These are phyloP conservation scores for Aspergillus ruber DNA, from an alignment of 2,329 filamentous ascomycete species.

Conservation along the genomic window DNA sequence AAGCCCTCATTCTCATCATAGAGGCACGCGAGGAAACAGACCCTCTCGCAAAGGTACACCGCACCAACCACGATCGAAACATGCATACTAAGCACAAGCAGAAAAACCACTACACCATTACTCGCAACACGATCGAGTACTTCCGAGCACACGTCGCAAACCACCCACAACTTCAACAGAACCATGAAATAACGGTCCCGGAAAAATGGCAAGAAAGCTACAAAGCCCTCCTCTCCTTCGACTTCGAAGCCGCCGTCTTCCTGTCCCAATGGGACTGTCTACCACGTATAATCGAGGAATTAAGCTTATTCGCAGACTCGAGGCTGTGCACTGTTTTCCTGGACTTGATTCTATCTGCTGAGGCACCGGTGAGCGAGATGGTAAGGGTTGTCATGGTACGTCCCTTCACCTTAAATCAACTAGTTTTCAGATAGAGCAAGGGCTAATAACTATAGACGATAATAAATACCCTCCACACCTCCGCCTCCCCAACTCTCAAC, in stretches of 20 bases:
- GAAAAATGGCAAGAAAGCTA: conserved; percentile 57
- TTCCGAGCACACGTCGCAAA: conserved; percentile 46
- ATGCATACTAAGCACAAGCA: conserved; percentile 23
- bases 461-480: conserved; percentile 57
- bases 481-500: conserved; percentile 43
- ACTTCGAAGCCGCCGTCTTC: conserved; percentile 67
- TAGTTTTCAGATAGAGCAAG: no score
- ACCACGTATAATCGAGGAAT: conserved; percentile 48
- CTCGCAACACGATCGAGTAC: conserved; percentile 54
- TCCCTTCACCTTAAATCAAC: no score
- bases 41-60: conserved; percentile 31
- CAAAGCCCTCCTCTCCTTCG: conserved; percentile 63
- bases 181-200: conserved; percentile 39
- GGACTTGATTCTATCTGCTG: conserved; percentile 55
- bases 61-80: conserved; percentile 5
- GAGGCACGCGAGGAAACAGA: conserved; percentile 44
- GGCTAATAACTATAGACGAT: conserved; percentile 51
- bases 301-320: conserved; percentile 18
- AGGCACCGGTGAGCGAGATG: conserved; percentile 34
- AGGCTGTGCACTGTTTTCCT: conserved; percentile 59
- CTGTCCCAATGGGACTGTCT: conserved; percentile 62
- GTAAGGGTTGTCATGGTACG: conserved; percentile 38
- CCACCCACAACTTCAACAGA: conserved; percentile 30
- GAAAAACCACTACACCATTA: conserved; percentile 56
- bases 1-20: conserved; percentile 39